Percentiles rank a stretch among this genome's conserved stretches.
Evolutionary conservation across 495 filamentous ascomycete species (phyloP).

Genomic region (Recurvomyces mirabilis): DNA sequence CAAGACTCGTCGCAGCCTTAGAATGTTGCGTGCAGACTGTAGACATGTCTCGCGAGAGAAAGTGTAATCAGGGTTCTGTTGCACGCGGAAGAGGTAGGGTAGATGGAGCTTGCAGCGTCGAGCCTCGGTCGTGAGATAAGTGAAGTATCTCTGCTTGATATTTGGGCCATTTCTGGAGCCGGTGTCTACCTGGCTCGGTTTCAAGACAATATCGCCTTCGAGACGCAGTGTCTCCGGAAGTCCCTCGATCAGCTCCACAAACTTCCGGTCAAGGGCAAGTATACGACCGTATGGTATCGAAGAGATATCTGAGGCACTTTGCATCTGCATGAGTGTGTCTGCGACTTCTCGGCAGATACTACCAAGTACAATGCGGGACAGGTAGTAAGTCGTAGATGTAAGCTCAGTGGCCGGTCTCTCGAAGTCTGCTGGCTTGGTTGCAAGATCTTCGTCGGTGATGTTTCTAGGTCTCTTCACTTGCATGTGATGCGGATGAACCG

Average conservation of each 20-base stretch:
- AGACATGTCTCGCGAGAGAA: conserved; percentile 38
- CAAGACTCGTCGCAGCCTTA: conserved; percentile 24
- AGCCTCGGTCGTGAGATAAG: conserved; percentile 4
- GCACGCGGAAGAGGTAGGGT: conserved; percentile 23
- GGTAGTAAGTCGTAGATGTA: conserved; percentile 37
- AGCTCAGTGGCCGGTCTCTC: conserved; percentile 17
- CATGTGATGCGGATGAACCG: conserved; percentile 37
- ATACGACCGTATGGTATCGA: conserved; percentile 5
- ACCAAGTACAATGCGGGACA: conserved; percentile 33
- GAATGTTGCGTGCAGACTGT: conserved; percentile 36
- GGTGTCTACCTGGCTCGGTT: too few relatives aligned
- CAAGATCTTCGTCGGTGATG: conserved; percentile 22
- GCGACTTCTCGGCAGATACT: conserved; percentile 36
- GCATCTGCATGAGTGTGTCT: conserved; percentile 29
- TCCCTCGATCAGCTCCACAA: background rate
- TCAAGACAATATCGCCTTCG: too few relatives aligned
- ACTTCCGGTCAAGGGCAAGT: conserved; percentile 5
- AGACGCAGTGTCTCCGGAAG: background rate
- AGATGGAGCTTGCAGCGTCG: conserved; percentile 27
- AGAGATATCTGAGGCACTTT: conserved; percentile 30
- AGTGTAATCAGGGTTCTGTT: conserved; percentile 31
- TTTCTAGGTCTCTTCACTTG: conserved; percentile 32
- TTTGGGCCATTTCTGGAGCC: too few relatives aligned
- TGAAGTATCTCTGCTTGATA: conserved; percentile 7
- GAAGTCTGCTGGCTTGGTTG: conserved; percentile 13